Evolutionary conservation across 2,329 filamentous ascomycete species (phyloP), one percentile per base, ranked within the genome.

Genomic region (Ophiostoma sp.): DNA sequence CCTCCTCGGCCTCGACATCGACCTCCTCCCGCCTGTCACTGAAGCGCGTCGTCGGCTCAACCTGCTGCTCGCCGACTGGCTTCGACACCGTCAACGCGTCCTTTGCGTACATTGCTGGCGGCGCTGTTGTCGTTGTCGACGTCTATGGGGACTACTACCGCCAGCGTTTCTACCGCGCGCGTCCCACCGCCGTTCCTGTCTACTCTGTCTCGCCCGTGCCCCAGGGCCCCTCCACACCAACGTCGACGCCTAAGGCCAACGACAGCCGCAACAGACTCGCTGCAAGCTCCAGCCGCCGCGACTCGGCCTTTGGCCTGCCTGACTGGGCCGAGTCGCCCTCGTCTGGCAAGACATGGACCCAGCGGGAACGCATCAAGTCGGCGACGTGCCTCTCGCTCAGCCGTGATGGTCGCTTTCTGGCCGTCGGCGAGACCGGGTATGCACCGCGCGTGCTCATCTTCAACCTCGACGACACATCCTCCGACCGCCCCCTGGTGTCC

Each of bases 371-470:
- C 74, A 94, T 98, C 77, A 98, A 98, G 81, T 92, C 95, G 23
- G 93, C 94, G 1, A 97, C 94, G 5, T 96, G 94, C 76, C 86
- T 99, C 35, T 90, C 93, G 31, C 85, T 99, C 74, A 97, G 93
- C 77, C 88, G 89, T 0, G 93, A 97, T 79, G 94, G 92, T 41
- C 90, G 87, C 75, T 96, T 91, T 77, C 83, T 99, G 68, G 95
- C 94, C 10, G 91, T 98, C 3, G 95, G 95, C 76, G 95, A 99
- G 85, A 96, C 94, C 3, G 95, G 95, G 31, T 97, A 98, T 79
- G 91, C 90, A 69, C 95, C 95, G 6, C 87, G 95, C 69, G 93
- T 99, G 31, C 83, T 98, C 71, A 89, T 99, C 69, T 99, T 97
- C 80, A 93, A 88, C 41, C 88, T 95, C 5, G 87, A 91, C 75